Conservation (phyloP, 805 yeast species). For the Huiozyma sinensis region DNA sequence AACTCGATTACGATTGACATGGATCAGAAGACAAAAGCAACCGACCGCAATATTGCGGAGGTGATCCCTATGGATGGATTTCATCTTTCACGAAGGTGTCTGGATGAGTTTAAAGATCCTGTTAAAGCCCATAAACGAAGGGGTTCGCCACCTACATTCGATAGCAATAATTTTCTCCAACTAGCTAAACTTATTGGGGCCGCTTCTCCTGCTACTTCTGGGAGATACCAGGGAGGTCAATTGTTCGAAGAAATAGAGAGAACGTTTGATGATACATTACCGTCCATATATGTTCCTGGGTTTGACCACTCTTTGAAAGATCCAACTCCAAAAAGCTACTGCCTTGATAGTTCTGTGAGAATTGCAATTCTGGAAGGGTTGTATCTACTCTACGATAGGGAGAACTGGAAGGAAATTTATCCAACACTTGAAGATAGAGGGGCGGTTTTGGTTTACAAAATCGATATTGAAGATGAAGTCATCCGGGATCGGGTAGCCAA, state of each 20-base stretch:
- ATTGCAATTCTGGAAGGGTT: conserved; percentile 68
- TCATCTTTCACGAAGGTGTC: conserved; percentile 44
- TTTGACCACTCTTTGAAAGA: conserved; percentile 70
- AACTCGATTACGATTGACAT: conserved; percentile 15
- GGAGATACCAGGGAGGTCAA: neutral
- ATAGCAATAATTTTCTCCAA: conserved; percentile 34
- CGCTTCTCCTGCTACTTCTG: neutral
- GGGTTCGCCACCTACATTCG: conserved; percentile 85
- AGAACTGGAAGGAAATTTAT: conserved; percentile 40
- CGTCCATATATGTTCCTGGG: conserved; percentile 46
- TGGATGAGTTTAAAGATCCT: conserved; percentile 44
- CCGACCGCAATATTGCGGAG: conserved; percentile 29
- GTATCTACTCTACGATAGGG: conserved; percentile 49
- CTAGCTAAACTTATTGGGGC: neutral
- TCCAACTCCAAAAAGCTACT: conserved; percentile 48
- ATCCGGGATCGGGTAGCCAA: conserved; percentile 51
- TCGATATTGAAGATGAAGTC: conserved; percentile 35
- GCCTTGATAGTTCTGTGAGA: conserved; percentile 35
- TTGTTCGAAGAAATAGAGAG: conserved; percentile 11
- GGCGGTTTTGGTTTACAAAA: conserved; percentile 40
- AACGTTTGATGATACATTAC: conserved; percentile 18
- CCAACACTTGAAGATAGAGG: conserved; percentile 10
- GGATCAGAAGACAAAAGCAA: neutral
- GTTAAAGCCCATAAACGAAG: conserved; percentile 49
- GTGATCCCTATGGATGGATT: conserved; percentile 69